Base-by-base conservation (phyloP, 1,284 basidiomycete species). In the Pascua sp. region DNA sequence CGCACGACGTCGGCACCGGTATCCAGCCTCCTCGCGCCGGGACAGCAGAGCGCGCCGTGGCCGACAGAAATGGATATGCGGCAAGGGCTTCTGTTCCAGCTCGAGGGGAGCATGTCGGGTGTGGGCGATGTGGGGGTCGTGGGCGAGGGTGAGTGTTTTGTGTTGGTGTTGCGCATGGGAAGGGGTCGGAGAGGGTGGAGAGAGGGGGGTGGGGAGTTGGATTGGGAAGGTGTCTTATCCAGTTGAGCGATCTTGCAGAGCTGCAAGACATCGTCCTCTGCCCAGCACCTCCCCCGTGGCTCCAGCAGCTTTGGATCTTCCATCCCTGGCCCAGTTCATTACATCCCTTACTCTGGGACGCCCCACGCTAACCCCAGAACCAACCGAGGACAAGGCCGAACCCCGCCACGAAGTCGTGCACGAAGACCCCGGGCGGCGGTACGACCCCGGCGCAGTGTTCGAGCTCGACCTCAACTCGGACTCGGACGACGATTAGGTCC, bases 11-110 rank as follows among this genome's bases (percentile, higher is more conserved):
- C 65, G 4, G 72, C 72, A 15, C 73, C 73, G 0, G 59, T 73
- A 13, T 68, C 68, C 2, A 49, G 50, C 17, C 53, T 68, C 2
- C 62, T 71, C 36, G 51, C 63, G 11, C 42, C 45, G 60, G 12
- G 62, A 49, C 62, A 64, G 7, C 63, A 68, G 47, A 67, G 63
- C 18, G 53, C 57, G 8, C 74, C 74, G 9, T 76, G 70, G 69
- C 74, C 74, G 0, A 70, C 64, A 15, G 74, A 76, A 57, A 62
- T 60, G 49, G 58, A 53, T 11, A 76, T 76, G 74, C 62, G 74
- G 11, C 55, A 61, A 61, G 74, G 74, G 9, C 54, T 74, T 24
- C 56, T 76, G 46, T 76, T 73, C 64, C 67, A 68, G 62, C 62
- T 71, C 45, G 63, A 67, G 47, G 73, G 73, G 12, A 71, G 67